Percentiles rank a stretch among this genome's conserved stretches.
phyloP scores from a whole-genome alignment of 176 grass and related monocot genomes.

The Avena sativa region DNA sequence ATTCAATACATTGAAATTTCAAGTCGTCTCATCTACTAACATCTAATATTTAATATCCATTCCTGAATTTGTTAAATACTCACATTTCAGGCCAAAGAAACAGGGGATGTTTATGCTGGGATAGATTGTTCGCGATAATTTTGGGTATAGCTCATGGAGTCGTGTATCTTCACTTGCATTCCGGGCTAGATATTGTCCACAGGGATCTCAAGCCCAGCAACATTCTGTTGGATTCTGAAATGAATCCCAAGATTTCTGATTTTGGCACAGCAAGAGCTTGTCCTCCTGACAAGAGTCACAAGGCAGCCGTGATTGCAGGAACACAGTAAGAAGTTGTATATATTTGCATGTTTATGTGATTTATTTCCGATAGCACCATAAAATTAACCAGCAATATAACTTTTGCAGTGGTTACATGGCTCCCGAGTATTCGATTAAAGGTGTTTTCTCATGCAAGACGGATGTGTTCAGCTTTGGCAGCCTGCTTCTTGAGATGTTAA shows the following conservation, averaged over 20 bases:
- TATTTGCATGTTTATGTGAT: neutral
- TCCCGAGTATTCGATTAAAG: conserved; percentile 4
- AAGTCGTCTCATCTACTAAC: no score
- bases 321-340: neutral
- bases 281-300: neutral
- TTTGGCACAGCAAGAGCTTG: conserved; percentile 6
- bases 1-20: no score
- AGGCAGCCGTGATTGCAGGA: neutral
- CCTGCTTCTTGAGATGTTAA: conserved; percentile 27
- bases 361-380: neutral
- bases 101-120: neutral
- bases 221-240: neutral
- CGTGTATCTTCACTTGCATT: conserved; percentile 29
- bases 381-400: neutral
- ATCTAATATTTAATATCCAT: no score
- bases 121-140: conserved; percentile 13
- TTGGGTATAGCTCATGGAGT: conserved; percentile 17
- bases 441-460: conserved; percentile 28
- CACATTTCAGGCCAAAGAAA: neutral
- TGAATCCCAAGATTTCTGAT: conserved; percentile 35
- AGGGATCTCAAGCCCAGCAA: conserved; percentile 18
- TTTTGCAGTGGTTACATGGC: neutral
- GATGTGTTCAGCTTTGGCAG: conserved; percentile 37
- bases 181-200: conserved; percentile 7
- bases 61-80: neutral